phyloP scores from a whole-genome alignment of 495 filamentous ascomycete genomes.

The Cryomyces antarcticus region DNA sequence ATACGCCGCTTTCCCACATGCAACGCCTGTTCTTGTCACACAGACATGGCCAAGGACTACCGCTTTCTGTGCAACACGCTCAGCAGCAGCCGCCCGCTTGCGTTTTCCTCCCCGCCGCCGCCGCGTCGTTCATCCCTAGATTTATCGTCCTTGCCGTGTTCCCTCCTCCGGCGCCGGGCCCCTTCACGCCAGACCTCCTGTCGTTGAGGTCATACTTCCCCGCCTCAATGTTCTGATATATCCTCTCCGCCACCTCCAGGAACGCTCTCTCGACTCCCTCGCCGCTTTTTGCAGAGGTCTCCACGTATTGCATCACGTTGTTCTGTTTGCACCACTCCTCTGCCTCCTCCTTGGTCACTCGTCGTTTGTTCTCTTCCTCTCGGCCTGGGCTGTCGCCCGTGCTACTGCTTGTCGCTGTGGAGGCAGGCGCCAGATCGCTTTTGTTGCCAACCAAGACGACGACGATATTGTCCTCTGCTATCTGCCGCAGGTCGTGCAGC shows the following conservation, averaged over 20 bases:
- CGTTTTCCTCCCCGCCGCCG: slow-evolving; percentile 23
- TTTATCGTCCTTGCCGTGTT: slow-evolving; percentile 32
- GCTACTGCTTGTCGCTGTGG: neutral
- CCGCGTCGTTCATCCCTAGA: slow-evolving; percentile 33
- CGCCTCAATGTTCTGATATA: slow-evolving; percentile 85
- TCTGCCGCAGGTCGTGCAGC: slow-evolving; percentile 79
- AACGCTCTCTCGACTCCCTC: slow-evolving; percentile 88
- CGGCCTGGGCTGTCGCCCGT: slow-evolving; percentile 2
- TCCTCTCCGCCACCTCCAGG: slow-evolving; percentile 75
- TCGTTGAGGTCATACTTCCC: slow-evolving; percentile 91
- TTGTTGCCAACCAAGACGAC: slow-evolving; percentile 94
- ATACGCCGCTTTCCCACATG: too few species aligned
- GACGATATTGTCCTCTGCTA: slow-evolving; percentile 84
- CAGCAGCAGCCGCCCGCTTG: slow-evolving; percentile 31
- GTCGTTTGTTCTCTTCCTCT: slow-evolving; percentile 40
- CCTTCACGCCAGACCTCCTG: slow-evolving; percentile 81
- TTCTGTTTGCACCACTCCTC: slow-evolving; percentile 71
- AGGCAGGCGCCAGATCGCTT: slow-evolving; percentile 41
- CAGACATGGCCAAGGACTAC: neutral
- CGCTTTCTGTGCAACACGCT: neutral
- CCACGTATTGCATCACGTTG: slow-evolving; percentile 71
- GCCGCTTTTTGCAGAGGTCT: slow-evolving; percentile 88
- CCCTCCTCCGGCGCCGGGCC: slow-evolving; percentile 34
- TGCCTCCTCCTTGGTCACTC: slow-evolving; percentile 61
- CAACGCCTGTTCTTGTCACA: too few species aligned